These are phyloP conservation scores for Yamadazyma nakazawae DNA, from an alignment of 805 yeast genomes.

Conservation along the genomic window DNA sequence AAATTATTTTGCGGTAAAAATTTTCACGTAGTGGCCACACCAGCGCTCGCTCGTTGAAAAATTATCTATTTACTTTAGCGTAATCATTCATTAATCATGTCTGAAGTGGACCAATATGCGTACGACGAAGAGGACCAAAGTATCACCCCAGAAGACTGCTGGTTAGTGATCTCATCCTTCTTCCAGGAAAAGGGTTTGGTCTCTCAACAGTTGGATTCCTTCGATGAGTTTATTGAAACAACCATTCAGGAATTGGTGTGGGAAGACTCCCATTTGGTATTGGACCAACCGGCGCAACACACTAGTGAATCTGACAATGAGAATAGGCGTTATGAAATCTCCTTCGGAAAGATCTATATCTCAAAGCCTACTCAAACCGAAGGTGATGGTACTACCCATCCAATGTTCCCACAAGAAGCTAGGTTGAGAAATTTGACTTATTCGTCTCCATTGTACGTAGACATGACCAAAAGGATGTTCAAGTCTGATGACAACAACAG, in stretches of 20 bases:
- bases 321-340: slow-evolving; percentile 89
- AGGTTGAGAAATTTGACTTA: slow-evolving; percentile 93
- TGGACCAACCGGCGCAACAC: slow-evolving; percentile 98
- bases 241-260: slow-evolving; percentile 95
- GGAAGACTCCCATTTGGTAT: slow-evolving; percentile 89
- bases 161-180: slow-evolving; percentile 96
- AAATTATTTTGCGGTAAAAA: not conserved
- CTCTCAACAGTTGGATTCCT: slow-evolving; percentile 96
- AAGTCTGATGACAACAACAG: slow-evolving; percentile 68
- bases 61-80: not conserved
- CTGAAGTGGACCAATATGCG: slow-evolving; percentile 56
- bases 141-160: slow-evolving; percentile 97
- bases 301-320: slow-evolving; percentile 85
- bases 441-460: slow-evolving; percentile 93
- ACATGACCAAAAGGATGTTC: slow-evolving; percentile 86
- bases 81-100: slow-evolving; percentile 7
- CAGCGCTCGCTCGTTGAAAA: slow-evolving; percentile 6
- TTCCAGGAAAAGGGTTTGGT: slow-evolving; percentile 96
- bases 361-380: slow-evolving; percentile 98
- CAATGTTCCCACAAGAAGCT: slow-evolving; percentile 97
- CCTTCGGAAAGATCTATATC: slow-evolving; percentile 95
- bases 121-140: slow-evolving; percentile 59
- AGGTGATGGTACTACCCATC: slow-evolving; percentile 99
- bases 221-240: slow-evolving; percentile 95
- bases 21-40: slow-evolving; percentile 1